Base-by-base conservation (phyloP, 345 rosid genomes). In the Euphorbia peplus region DNA sequence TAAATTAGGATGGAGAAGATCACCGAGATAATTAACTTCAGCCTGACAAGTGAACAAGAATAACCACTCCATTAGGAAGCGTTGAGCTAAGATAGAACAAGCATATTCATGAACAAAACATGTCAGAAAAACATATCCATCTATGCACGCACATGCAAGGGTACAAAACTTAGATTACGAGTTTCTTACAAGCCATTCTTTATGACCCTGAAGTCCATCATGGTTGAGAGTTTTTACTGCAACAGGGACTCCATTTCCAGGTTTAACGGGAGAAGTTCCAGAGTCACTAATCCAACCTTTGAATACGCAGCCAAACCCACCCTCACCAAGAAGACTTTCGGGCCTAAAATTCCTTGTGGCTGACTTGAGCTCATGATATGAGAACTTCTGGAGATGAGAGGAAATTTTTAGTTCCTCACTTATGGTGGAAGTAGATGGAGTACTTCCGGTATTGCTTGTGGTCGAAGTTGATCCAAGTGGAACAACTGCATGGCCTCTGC, bases 151-250 rank as follows among this genome's bases (percentile, higher is more conserved):
- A n/a, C n/a, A 32, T 25, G 25, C 58, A 32, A 6, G n/a, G 32
- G 18, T 21, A 37, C 47, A 44, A 7, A 1, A 51, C 56, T 8
- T 24, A 68, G 37, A 55, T n/a, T n/a, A 50, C 25, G 53, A 30
- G 15, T 71, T 25, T 63, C 83, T 70, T 83, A 92, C 98, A 80
- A 90, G 88, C 98, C 98, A 92, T 76, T 92, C 98, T 83, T 88
- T 88, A 67, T 92, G 98, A 79, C 98, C 98, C 85, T 92, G 98
- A 73, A 92, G 89, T 71, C 98, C 98, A 75, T 90, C 97, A 42
- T 85, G 87, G 67, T 92, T 92, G n/a, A 90, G 83, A 42, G 93
- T 92, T 76, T 92, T 92, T 42, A 90, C 90, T 0, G 98, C 98
- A 73, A 92, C 98, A 3, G 98, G 86, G 39, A 92, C 85, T 28